phyloP scores from a whole-genome alignment of 371 early-diverging fungal genomes.

The Mucor mucedo region DNA sequence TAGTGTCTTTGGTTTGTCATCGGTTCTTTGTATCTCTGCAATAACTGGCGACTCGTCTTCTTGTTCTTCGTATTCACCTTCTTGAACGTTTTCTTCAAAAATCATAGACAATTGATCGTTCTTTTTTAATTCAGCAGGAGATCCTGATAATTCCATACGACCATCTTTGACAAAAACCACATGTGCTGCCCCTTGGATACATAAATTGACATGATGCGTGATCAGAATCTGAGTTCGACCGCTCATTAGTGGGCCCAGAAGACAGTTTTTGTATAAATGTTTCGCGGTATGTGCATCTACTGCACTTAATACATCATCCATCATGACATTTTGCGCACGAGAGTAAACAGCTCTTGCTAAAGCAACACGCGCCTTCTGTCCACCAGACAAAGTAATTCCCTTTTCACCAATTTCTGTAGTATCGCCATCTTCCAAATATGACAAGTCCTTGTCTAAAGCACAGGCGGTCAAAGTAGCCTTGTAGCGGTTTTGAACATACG shows the following conservation, averaged over 20 bases:
- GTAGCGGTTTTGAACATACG: constrained; percentile 55
- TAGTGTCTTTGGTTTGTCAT: constrained; percentile 25
- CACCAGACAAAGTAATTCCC: constrained; percentile 78
- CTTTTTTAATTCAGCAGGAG: constrained; percentile 49
- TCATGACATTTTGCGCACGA: constrained; percentile 70
- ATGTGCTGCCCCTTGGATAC: constrained; percentile 67
- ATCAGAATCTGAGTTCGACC: constrained; percentile 84
- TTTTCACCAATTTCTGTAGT: constrained; percentile 92
- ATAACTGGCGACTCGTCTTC: background rate
- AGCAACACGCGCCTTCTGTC: constrained; percentile 82
- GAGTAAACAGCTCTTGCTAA: constrained; percentile 88
- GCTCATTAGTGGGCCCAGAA: constrained; percentile 73
- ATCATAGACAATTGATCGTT: constrained; percentile 27
- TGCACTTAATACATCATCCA: constrained; percentile 88
- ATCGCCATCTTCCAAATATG: constrained; percentile 81
- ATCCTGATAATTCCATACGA: constrained; percentile 44
- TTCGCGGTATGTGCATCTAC: constrained; percentile 89
- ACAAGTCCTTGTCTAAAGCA: constrained; percentile 56
- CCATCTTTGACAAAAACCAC: constrained; percentile 73
- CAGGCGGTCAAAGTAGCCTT: constrained; percentile 68
- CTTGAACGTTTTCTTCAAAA: constrained; percentile 14
- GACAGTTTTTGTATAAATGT: constrained; percentile 75
- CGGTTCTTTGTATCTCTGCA: background rate
- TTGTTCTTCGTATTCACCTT: background rate
- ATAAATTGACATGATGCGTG: constrained; percentile 86